Percentiles rank a stretch among this genome's conserved stretches.
These are phyloP conservation scores for Parmelia sp. DNA, from an alignment of 495 filamentous ascomycete genomes.

Conservation along the genomic window DNA sequence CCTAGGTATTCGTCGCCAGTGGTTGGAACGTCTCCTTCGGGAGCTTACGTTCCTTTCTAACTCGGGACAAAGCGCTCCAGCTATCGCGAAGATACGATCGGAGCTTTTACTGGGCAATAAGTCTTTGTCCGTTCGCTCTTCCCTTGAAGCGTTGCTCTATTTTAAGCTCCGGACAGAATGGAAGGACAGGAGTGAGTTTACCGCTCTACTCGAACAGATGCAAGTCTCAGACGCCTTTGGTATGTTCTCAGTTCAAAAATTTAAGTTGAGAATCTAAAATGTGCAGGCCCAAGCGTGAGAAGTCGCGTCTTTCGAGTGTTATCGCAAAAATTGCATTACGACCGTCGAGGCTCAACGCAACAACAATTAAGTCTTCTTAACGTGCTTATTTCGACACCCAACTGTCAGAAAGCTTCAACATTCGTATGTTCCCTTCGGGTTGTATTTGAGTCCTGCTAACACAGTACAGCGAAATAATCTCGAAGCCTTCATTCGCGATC, in stretches of 20 bases:
- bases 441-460: background rate
- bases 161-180: conserved; percentile 23
- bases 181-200: conserved; percentile 4
- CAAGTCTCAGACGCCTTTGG: conserved; percentile 17
- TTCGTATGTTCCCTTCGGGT: background rate
- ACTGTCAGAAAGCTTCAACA: background rate
- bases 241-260: background rate
- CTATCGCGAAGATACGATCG: conserved; percentile 7
- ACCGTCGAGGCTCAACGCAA: background rate
- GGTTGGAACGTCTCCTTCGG: conserved; percentile 24
- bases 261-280: background rate
- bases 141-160: conserved; percentile 26
- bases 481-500: background rate
- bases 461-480: background rate
- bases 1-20: conserved; percentile 15
- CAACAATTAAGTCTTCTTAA: background rate
- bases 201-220: conserved; percentile 17
- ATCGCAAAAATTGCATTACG: background rate
- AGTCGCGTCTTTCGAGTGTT: background rate
- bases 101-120: background rate
- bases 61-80: conserved; percentile 20
- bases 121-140: conserved; percentile 14
- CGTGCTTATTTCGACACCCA: background rate
- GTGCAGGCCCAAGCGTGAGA: background rate
- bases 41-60: conserved; percentile 23